These are phyloP conservation scores for Linderniella brevidens DNA, from an alignment of 257 asterid species.

Conservation along the genomic window DNA sequence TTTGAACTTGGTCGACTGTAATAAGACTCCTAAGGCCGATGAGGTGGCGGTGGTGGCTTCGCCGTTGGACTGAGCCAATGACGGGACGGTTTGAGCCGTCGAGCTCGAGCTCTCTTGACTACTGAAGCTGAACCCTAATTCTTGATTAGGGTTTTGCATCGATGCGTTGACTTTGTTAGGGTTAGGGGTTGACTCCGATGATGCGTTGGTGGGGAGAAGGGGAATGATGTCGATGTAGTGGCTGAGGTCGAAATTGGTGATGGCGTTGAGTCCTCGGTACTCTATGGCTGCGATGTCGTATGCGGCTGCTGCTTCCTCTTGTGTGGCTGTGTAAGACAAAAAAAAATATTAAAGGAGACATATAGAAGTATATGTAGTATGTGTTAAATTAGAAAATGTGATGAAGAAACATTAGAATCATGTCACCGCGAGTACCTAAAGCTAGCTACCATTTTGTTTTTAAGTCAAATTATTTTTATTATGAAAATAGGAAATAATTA, in stretches of 20 bases:
- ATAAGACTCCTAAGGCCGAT: constrained; percentile 21
- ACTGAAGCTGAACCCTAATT: constrained; percentile 6
- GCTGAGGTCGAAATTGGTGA: constrained; percentile 82
- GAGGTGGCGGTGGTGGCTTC: constrained; percentile 9
- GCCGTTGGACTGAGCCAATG: not conserved
- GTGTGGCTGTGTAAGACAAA: constrained; percentile 41
- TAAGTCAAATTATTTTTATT: too few relatives aligned
- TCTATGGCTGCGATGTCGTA: constrained; percentile 95
- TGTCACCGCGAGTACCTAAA: too few relatives aligned
- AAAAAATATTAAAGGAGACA: not conserved
- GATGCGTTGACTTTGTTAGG: not conserved
- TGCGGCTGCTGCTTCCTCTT: constrained; percentile 95
- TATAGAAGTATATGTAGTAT: too few relatives aligned
- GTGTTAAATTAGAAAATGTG: too few relatives aligned
- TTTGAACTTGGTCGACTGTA: constrained; percentile 49
- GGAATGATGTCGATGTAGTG: constrained; percentile 70
- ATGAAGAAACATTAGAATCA: too few relatives aligned
- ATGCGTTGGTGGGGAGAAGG: too few relatives aligned
- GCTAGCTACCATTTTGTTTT: too few relatives aligned
- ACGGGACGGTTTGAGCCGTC: constrained; percentile 10
- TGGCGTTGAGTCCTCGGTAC: constrained; percentile 83
- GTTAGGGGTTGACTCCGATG: constrained; percentile 31
- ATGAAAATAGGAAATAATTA: too few relatives aligned
- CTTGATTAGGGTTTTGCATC: constrained; percentile 13
- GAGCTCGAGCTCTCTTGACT: constrained; percentile 6